Evolutionary conservation across 306 rosid species (phyloP).

Genomic region (Vicia villosa): DNA sequence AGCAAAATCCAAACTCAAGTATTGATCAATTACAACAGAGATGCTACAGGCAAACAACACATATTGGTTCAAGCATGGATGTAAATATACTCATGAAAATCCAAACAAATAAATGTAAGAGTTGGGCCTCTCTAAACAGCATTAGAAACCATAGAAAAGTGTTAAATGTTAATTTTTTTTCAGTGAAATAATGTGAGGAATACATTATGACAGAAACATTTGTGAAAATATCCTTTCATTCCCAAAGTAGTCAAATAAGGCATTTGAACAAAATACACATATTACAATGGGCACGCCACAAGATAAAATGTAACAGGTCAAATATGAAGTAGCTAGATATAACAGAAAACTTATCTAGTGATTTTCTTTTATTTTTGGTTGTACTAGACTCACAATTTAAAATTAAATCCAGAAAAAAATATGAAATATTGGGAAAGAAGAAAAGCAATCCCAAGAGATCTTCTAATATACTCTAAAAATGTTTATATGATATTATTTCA

Average conservation of each 20-base stretch:
- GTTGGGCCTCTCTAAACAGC: conserved; percentile 6
- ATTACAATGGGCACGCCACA: conserved; percentile 10
- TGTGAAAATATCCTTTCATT: conserved; percentile 7
- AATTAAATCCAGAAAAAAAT: not conserved
- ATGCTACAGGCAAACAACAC: conserved; percentile 24
- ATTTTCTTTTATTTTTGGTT: not conserved
- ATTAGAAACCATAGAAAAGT: conserved; percentile 9
- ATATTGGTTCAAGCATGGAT: conserved; percentile 22
- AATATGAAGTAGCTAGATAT: conserved; percentile 2
- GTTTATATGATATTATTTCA: not conserved
- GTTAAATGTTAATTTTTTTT: not conserved
- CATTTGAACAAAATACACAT: conserved; percentile 23
- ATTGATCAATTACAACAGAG: conserved; percentile 21
- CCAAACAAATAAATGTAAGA: not conserved
- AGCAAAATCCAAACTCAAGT: conserved; percentile 10
- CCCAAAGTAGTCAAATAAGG: not conserved
- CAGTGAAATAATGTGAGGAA: conserved; percentile 1
- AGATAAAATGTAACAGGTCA: conserved; percentile 1
- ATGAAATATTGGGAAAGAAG: not conserved
- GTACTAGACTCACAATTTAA: not conserved
- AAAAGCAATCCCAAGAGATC: not conserved
- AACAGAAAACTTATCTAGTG: conserved; percentile 7
- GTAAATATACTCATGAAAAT: conserved; percentile 13
- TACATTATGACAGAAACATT: conserved; percentile 13
- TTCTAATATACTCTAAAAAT: conserved; percentile 7